phyloP scores from a whole-genome alignment of 805 yeast species.

The Zygosaccharomyces kombuchaensis region DNA sequence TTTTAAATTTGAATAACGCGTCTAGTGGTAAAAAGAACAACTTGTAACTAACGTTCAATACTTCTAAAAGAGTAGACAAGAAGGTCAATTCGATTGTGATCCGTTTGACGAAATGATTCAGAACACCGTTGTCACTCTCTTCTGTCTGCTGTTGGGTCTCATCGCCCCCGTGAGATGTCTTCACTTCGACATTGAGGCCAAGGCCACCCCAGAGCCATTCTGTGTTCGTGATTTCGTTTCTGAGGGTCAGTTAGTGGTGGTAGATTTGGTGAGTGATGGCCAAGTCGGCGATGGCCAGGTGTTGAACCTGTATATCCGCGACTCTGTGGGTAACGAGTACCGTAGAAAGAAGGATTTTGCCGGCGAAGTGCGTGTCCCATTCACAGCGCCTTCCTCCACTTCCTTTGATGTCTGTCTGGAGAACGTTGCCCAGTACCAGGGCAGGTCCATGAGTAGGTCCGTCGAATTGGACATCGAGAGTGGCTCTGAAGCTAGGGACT shows the following conservation, averaged over 20 bases:
- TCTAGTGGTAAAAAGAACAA: slow-evolving; percentile 1
- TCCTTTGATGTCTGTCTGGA: slow-evolving; percentile 91
- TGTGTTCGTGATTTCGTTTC: slow-evolving; percentile 91
- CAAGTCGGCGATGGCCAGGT: slow-evolving; percentile 81
- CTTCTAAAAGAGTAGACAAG: background rate
- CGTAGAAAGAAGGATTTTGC: slow-evolving; percentile 72
- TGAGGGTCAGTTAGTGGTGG: slow-evolving; percentile 83
- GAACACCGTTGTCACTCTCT: slow-evolving; percentile 1
- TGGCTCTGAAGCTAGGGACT: slow-evolving; percentile 96
- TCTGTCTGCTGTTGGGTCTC: slow-evolving; percentile 9
- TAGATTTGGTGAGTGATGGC: slow-evolving; percentile 73
- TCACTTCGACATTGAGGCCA: slow-evolving; percentile 52
- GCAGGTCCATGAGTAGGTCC: slow-evolving; percentile 53
- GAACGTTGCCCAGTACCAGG: slow-evolving; percentile 45
- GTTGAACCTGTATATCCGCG: slow-evolving; percentile 63
- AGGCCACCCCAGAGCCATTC: slow-evolving; percentile 48
- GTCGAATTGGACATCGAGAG: slow-evolving; percentile 89
- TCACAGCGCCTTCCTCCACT: slow-evolving; percentile 76
- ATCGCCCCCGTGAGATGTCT: slow-evolving; percentile 33
- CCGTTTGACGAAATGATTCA: background rate
- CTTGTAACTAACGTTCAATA: background rate
- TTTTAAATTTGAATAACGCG: slow-evolving; percentile 1
- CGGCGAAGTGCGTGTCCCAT: slow-evolving; percentile 69
- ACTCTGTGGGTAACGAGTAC: slow-evolving; percentile 80
- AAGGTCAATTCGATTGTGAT: background rate